A percentile compares a stretch with the other conserved stretches of the same genome.
Conservation (phyloP, 192 early-diverging fungal genomes). For the Linnemannia elongata region DNA sequence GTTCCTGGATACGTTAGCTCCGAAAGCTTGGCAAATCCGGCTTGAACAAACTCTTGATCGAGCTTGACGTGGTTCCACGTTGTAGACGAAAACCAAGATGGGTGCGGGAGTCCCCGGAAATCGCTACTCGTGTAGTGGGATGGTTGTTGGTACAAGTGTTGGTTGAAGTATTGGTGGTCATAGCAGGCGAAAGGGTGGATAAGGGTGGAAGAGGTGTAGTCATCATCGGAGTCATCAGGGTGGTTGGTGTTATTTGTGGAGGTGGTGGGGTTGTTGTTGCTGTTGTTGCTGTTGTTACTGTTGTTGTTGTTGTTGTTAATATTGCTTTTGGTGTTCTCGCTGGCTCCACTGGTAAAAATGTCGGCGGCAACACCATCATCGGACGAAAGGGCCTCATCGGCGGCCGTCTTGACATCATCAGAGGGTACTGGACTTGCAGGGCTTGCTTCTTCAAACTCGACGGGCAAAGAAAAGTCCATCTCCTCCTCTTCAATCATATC, state of each 20-base stretch:
- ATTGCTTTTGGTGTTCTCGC: conserved; percentile 4
- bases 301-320: conserved; percentile 7
- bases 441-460: conserved; percentile 43
- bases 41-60: conserved; percentile 18
- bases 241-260: background rate
- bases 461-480: conserved; percentile 55
- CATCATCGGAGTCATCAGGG: conserved; percentile 42
- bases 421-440: background rate
- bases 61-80: conserved; percentile 23
- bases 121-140: conserved; percentile 12
- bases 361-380: background rate
- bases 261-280: background rate
- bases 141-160: conserved; percentile 10
- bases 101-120: background rate
- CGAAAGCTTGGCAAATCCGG: conserved; percentile 25
- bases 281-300: background rate
- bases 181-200: conserved; percentile 21
- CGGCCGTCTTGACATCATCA: background rate
- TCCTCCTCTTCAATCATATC: conserved; percentile 57
- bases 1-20: conserved; percentile 19
- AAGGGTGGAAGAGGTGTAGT: conserved; percentile 11
- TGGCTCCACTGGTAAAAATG: background rate
- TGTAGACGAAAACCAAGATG: conserved; percentile 11
- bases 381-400: background rate
- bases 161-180: conserved; percentile 19